Evolutionary conservation across 1,284 basidiomycete species (phyloP).

Genomic region (Fistulinella cinereoalba): DNA sequence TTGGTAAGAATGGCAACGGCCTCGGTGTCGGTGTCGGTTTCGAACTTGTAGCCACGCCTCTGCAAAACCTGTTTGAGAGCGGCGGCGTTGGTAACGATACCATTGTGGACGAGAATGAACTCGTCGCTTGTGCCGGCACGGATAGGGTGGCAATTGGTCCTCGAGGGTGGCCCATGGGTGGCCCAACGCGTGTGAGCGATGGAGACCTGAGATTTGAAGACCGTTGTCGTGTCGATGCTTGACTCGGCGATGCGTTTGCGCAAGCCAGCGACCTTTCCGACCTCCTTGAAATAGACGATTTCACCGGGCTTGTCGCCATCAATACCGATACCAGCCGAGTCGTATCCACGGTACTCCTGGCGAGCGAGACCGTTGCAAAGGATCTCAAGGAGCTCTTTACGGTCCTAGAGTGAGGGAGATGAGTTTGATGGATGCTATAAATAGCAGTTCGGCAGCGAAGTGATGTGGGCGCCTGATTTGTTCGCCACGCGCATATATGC

Average conservation of each 20-base stretch:
- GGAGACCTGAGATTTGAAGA: constrained; percentile 86
- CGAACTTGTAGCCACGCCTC: constrained; percentile 94
- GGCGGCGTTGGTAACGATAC: constrained; percentile 94
- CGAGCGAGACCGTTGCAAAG: constrained; percentile 91
- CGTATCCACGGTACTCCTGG: constrained; percentile 98
- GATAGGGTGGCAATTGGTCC: constrained; percentile 95
- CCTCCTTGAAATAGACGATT: constrained; percentile 93
- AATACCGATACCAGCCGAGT: constrained; percentile 93
- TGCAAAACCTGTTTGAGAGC: constrained; percentile 93
- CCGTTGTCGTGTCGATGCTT: constrained; percentile 76
- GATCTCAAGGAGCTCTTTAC: constrained; percentile 90
- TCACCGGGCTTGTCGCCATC: constrained; percentile 87
- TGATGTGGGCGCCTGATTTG: background rate
- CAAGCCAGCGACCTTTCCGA: constrained; percentile 95
- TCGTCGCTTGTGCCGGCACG: constrained; percentile 80
- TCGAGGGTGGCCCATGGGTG: constrained; percentile 92
- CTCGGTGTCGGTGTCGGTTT: constrained; percentile 98
- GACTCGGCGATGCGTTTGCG: constrained; percentile 88
- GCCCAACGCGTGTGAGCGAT: constrained; percentile 99
- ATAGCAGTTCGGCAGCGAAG: constrained; percentile 12
- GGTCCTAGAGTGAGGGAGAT: constrained; percentile 58
- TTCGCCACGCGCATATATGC: constrained; percentile 14
- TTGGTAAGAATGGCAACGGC: constrained; percentile 95
- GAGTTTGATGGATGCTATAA: constrained; percentile 8
- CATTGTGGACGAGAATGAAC: constrained; percentile 97